phyloP scores from a whole-genome alignment of 2,329 filamentous ascomycete genomes.

The Colletotrichum eleusines region DNA sequence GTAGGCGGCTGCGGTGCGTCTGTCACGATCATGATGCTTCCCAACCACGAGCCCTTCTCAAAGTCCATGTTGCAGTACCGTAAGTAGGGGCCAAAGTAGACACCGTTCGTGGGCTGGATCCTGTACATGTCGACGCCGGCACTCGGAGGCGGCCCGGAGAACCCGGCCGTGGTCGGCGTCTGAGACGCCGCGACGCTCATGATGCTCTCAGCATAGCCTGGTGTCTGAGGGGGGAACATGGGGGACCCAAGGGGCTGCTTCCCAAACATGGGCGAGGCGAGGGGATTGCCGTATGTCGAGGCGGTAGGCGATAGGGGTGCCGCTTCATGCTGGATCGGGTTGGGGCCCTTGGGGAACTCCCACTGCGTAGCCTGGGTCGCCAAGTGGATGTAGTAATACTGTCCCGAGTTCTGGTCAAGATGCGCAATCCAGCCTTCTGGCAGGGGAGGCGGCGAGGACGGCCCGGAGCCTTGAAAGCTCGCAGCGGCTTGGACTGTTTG shows the following conservation, averaged over 20 bases:
- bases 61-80: slow-evolving; percentile 98
- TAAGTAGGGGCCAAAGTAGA: slow-evolving; percentile 97
- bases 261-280: slow-evolving; percentile 76
- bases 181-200: slow-evolving; percentile 82
- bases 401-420: slow-evolving; percentile 92
- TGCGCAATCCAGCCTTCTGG: slow-evolving; percentile 99
- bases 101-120: slow-evolving; percentile 91
- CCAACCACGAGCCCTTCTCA: slow-evolving; percentile 89
- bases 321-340: slow-evolving; percentile 85
- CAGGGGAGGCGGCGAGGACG: slow-evolving; percentile 88
- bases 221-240: slow-evolving; percentile 84
- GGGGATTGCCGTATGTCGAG: slow-evolving; percentile 80
- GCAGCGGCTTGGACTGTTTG: slow-evolving; percentile 55
- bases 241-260: slow-evolving; percentile 82
- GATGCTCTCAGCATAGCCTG: slow-evolving; percentile 87
- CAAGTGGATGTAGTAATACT: slow-evolving; percentile 99
- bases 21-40: slow-evolving; percentile 92
- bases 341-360: slow-evolving; percentile 98
- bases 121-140: slow-evolving; percentile 96
- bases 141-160: slow-evolving; percentile 87
- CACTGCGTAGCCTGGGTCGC: slow-evolving; percentile 96
- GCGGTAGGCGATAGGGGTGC: slow-evolving; percentile 85
- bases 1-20: slow-evolving; percentile 93
- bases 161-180: slow-evolving; percentile 82
- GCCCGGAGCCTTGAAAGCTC: slow-evolving; percentile 62